Evolutionary conservation across 768 basidiomycete species (phyloP).

Genomic region (Pholiota molesta): DNA sequence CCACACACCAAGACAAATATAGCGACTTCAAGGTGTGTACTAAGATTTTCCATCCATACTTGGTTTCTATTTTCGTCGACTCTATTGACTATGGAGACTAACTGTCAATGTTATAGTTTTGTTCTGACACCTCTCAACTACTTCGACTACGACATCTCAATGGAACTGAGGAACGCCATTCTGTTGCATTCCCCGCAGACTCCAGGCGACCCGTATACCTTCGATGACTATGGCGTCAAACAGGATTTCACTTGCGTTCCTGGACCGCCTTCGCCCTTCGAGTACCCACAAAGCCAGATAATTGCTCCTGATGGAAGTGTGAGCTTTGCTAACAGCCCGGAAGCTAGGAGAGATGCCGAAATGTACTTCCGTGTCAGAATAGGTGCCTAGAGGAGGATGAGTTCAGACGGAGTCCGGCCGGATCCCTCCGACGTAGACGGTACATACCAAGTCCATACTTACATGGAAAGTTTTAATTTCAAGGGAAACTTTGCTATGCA

Average conservation of each 20-base stretch:
- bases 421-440: background rate
- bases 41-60: background rate
- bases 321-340: constrained; percentile 2
- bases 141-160: constrained; percentile 64
- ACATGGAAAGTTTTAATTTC: background rate
- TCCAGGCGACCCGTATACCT: constrained; percentile 41
- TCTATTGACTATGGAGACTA: background rate
- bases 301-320: constrained; percentile 3
- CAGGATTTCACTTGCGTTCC: constrained; percentile 31
- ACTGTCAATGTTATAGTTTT: constrained; percentile 42
- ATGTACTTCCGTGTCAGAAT: constrained; percentile 20
- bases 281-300: constrained; percentile 15
- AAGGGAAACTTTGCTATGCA: background rate
- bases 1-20: constrained; percentile 62
- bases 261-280: constrained; percentile 25
- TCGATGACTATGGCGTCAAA: constrained; percentile 58
- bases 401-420: too few species aligned
- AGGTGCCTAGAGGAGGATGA: background rate
- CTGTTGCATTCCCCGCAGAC: constrained; percentile 41
- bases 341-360: constrained; percentile 13
- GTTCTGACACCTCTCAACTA: constrained; percentile 65
- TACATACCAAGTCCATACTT: too few species aligned
- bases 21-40: constrained; percentile 53
- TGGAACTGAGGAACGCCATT: constrained; percentile 59
- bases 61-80: background rate